Conservation (phyloP, 805 yeast genomes). For the Diddensiella caesifluorescens region DNA sequence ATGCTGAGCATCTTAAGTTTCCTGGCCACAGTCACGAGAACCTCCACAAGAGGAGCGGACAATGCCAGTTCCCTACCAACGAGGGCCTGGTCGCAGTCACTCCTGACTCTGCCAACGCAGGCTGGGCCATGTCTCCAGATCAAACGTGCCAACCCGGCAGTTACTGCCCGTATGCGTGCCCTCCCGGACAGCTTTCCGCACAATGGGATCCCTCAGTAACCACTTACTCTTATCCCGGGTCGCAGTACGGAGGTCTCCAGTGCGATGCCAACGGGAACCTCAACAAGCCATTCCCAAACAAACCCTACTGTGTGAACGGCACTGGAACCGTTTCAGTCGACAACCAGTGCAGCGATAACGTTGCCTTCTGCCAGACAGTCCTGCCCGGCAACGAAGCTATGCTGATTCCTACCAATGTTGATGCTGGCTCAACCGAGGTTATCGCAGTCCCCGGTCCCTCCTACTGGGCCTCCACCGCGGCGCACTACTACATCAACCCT, state of each 20-base stretch:
- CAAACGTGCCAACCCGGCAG: slow-evolving; percentile 67
- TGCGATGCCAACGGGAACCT: slow-evolving; percentile 68
- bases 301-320: slow-evolving; percentile 69
- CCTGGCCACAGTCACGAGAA: neutral
- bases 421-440: slow-evolving; percentile 41
- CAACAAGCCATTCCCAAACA: slow-evolving; percentile 52
- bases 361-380: slow-evolving; percentile 89
- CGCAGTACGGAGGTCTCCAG: slow-evolving; percentile 77
- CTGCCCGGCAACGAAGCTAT: slow-evolving; percentile 92
- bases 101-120: slow-evolving; percentile 52
- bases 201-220: slow-evolving; percentile 83
- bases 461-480: slow-evolving; percentile 82
- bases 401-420: slow-evolving; percentile 77
- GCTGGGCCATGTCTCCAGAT: slow-evolving; percentile 84
- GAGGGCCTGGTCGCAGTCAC: slow-evolving; percentile 69
- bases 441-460: slow-evolving; percentile 75
- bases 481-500: slow-evolving; percentile 90
- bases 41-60: slow-evolving; percentile 19
- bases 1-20: neutral
- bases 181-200: slow-evolving; percentile 79
- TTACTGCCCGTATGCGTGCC: slow-evolving; percentile 89
- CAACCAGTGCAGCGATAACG: slow-evolving; percentile 52
- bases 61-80: slow-evolving; percentile 63
- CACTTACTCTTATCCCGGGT: slow-evolving; percentile 68
- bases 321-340: slow-evolving; percentile 63